Percentiles rank a stretch among this genome's conserved stretches.
These are phyloP conservation scores for Clavulina sp. DNA, from an alignment of 768 basidiomycete genomes.

Conservation along the genomic window DNA sequence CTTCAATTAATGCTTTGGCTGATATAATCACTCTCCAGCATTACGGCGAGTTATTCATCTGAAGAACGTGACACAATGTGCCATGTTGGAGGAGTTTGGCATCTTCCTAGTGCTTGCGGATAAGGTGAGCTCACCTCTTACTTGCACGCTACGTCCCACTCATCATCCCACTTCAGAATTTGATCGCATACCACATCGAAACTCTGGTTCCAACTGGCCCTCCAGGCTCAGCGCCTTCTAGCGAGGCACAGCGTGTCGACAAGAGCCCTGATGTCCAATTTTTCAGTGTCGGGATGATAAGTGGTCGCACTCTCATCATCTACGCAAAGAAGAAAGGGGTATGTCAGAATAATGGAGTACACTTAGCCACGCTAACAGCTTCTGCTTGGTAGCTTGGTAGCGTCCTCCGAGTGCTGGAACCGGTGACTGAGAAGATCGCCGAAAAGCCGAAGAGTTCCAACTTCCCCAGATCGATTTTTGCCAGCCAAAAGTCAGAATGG, in stretches of 20 bases:
- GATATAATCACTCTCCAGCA: slow-evolving; percentile 26
- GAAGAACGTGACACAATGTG: slow-evolving; percentile 86
- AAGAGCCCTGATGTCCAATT: slow-evolving; percentile 87
- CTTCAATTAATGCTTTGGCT: slow-evolving; percentile 4
- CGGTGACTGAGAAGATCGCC: slow-evolving; percentile 77
- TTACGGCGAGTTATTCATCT: slow-evolving; percentile 86
- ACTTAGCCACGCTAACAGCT: no score
- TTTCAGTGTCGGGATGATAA: slow-evolving; percentile 81
- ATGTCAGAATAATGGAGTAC: slow-evolving; percentile 12
- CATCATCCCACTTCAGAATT: slow-evolving; percentile 28
- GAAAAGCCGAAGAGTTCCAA: slow-evolving; percentile 56
- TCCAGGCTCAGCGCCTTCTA: slow-evolving; percentile 39
- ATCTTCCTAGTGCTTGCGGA: slow-evolving; percentile 92
- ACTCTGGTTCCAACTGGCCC: slow-evolving; percentile 81
- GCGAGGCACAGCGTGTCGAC: slow-evolving; percentile 78
- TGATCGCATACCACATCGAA: slow-evolving; percentile 92
- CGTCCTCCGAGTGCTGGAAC: slow-evolving; percentile 94
- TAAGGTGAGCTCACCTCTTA: slow-evolving; percentile 33
- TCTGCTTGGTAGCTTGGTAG: slow-evolving; percentile 44
- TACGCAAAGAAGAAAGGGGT: slow-evolving; percentile 92
- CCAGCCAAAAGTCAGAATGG: slow-evolving; percentile 78
- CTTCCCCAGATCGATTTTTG: slow-evolving; percentile 58
- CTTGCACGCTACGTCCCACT: neutral
- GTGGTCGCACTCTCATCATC: slow-evolving; percentile 74
- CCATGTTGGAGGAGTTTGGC: slow-evolving; percentile 89